Evolutionary conservation across 2,329 filamentous ascomycete species (phyloP).

Genomic region (Xylariaceae sp.): DNA sequence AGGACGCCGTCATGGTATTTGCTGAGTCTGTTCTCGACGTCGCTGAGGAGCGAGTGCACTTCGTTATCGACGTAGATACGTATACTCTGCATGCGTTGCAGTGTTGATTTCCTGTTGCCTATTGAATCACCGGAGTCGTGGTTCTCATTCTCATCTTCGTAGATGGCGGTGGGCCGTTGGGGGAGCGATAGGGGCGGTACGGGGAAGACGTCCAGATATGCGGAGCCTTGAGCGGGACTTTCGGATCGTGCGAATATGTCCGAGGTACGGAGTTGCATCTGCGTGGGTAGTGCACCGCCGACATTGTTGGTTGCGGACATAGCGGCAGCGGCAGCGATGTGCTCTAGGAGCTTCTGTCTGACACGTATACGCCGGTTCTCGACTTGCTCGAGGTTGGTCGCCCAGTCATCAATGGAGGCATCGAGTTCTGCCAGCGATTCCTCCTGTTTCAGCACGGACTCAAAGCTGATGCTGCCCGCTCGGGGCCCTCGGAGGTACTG

Average conservation of each 20-base stretch:
- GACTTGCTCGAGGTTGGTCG: slow-evolving; percentile 70
- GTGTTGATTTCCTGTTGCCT: slow-evolving; percentile 27
- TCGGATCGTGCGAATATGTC: slow-evolving; percentile 54
- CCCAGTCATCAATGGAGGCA: slow-evolving; percentile 74
- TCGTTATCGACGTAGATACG: slow-evolving; percentile 63
- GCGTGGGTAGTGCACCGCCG: slow-evolving; percentile 39
- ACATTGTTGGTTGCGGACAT: slow-evolving; percentile 40
- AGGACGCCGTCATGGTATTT: slow-evolving; percentile 36
- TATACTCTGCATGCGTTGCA: slow-evolving; percentile 53
- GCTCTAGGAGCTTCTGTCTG: slow-evolving; percentile 74
- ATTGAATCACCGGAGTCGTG: slow-evolving; percentile 21
- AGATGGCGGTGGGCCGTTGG: slow-evolving; percentile 29
- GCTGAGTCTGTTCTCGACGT: slow-evolving; percentile 59
- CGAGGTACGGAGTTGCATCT: slow-evolving; percentile 33
- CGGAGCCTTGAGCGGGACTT: slow-evolving; percentile 48
- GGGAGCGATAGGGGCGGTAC: slow-evolving; percentile 43
- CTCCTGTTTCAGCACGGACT: slow-evolving; percentile 73
- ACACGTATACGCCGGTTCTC: slow-evolving; percentile 72
- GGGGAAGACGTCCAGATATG: slow-evolving; percentile 27
- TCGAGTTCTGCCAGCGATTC: slow-evolving; percentile 74
- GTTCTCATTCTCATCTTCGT: slow-evolving; percentile 44
- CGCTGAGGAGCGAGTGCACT: slow-evolving; percentile 60
- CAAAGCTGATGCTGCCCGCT: slow-evolving; percentile 65
- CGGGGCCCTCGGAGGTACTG: slow-evolving; percentile 68
- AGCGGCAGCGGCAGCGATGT: slow-evolving; percentile 66